phyloP scores from a whole-genome alignment of 768 basidiomycete genomes.

The Phaffia australis region DNA sequence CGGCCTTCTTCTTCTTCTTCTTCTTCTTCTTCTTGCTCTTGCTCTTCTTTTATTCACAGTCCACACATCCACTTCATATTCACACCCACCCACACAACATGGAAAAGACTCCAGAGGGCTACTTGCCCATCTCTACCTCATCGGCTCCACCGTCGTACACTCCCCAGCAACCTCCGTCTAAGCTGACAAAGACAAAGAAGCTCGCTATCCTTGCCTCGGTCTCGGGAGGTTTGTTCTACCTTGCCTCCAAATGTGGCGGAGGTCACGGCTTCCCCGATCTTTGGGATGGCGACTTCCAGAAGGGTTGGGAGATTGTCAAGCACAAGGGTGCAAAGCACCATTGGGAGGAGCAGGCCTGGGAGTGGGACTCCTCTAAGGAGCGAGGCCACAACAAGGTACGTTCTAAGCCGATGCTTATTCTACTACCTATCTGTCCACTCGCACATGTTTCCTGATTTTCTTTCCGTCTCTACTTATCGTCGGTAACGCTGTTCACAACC shows the following conservation, averaged over 20 bases:
- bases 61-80: neutral
- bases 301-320: constrained; percentile 17
- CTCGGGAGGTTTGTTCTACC: neutral
- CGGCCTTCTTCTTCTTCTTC: neutral
- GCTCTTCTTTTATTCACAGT: too few relatives aligned
- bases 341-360: neutral
- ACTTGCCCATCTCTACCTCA: constrained; percentile 4
- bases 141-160: neutral
- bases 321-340: constrained; percentile 6
- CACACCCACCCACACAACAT: neutral
- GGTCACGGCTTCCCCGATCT: constrained; percentile 7
- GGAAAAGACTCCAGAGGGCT: neutral
- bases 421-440: neutral
- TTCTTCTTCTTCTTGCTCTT: neutral
- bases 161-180: neutral
- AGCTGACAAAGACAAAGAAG: neutral
- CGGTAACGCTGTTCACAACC: too few relatives aligned
- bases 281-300: constrained; percentile 10
- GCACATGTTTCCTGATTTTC: too few relatives aligned
- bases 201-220: neutral
- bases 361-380: neutral
- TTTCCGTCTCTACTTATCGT: too few relatives aligned
- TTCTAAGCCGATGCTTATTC: neutral
- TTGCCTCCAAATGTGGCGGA: neutral
- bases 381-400: constrained; percentile 1